phyloP scores from a whole-genome alignment of 345 rosid genomes.

The Conringia planisiliqua region DNA sequence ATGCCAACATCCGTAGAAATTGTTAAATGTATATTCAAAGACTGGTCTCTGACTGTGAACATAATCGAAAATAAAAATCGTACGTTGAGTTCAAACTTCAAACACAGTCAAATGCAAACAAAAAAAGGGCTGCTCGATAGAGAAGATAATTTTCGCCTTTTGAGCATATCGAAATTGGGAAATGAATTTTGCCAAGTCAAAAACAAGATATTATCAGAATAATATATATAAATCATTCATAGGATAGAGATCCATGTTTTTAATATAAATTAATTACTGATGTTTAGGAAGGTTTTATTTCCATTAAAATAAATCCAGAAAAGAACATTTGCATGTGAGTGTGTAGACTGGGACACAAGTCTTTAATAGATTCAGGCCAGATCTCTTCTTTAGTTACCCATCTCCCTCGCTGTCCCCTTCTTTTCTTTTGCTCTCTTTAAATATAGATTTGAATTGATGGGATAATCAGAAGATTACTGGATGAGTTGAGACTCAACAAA shows the following conservation, averaged over 20 bases:
- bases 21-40: background rate
- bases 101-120: background rate
- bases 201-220: background rate
- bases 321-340: conserved; percentile 28
- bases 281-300: background rate
- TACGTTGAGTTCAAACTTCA: background rate
- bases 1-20: background rate
- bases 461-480: background rate
- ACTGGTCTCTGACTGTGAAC: background rate
- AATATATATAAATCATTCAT: background rate
- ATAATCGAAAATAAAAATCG: background rate
- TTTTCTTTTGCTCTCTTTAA: background rate
- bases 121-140: background rate
- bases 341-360: conserved; percentile 22
- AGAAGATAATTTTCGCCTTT: background rate
- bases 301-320: background rate
- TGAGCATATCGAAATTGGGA: background rate
- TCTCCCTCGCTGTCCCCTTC: conserved; percentile 17
- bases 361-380: conserved; percentile 18
- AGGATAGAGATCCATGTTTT: conserved; percentile 24
- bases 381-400: conserved; percentile 19
- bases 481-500: background rate
- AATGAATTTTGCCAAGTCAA: background rate
- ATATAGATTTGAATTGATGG: background rate
- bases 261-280: background rate